phyloP scores from a whole-genome alignment of 768 basidiomycete species.

The Russula griseocarnosa region DNA sequence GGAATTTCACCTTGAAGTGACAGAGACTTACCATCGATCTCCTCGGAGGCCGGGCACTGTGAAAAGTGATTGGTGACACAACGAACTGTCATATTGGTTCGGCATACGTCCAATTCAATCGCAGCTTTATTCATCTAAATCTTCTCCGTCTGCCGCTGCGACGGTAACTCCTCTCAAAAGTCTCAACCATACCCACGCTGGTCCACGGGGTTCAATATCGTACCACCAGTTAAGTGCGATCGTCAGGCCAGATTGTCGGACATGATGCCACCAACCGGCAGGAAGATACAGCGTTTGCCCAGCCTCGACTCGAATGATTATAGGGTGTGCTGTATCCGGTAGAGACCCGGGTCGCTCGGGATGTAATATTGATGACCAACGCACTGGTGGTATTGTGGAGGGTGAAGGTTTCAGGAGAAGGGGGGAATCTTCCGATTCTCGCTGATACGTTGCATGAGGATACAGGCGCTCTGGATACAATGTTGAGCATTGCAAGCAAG shows the following conservation, averaged over 20 bases:
- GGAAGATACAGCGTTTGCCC: slow-evolving; percentile 88
- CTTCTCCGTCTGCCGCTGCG: slow-evolving; percentile 8
- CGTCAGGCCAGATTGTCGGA: slow-evolving; percentile 61
- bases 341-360: slow-evolving; percentile 49
- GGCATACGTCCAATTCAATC: background rate
- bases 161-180: slow-evolving; percentile 44
- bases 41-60: background rate
- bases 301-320: slow-evolving; percentile 57
- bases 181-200: slow-evolving; percentile 64
- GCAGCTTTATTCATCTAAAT: slow-evolving; percentile 10
- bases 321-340: slow-evolving; percentile 54
- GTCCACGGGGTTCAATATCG: slow-evolving; percentile 70
- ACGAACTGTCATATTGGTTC: background rate
- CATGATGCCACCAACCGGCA: slow-evolving; percentile 93
- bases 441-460: slow-evolving; percentile 59
- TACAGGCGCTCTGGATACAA: slow-evolving; percentile 49
- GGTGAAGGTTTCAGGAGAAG: slow-evolving; percentile 55
- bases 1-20: background rate
- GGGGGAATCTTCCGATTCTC: slow-evolving; percentile 27
- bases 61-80: background rate
- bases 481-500: background rate
- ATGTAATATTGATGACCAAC: slow-evolving; percentile 77
- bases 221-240: slow-evolving; percentile 90
- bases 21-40: background rate
- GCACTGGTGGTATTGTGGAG: slow-evolving; percentile 44